A percentile compares a stretch with the other conserved stretches of the same genome.
phyloP scores from a whole-genome alignment of 257 asterid genomes.

The Orobanche coerulescens region DNA sequence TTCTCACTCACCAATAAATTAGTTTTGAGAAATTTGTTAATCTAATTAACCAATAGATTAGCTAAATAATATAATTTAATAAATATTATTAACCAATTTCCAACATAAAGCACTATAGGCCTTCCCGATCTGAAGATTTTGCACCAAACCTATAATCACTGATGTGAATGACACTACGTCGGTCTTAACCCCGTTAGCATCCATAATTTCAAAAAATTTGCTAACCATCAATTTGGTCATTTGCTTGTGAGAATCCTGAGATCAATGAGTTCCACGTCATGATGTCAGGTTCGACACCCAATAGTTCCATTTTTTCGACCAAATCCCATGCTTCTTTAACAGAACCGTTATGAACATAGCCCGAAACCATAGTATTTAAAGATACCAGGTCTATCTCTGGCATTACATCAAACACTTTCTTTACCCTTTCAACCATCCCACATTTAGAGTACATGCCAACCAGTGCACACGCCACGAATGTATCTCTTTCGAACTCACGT shows the following conservation, averaged over 20 bases:
- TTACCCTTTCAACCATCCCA: constrained; percentile 38
- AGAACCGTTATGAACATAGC: constrained; percentile 37
- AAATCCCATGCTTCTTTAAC: constrained; percentile 32
- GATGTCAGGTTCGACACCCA: constrained; percentile 41
- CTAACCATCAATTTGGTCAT: constrained; percentile 34
- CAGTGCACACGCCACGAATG: constrained; percentile 48
- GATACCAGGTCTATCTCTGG: constrained; percentile 45
- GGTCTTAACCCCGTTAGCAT: constrained; percentile 34
- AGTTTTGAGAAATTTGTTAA: no score
- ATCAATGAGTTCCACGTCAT: constrained; percentile 61
- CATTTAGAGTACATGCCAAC: constrained; percentile 62
- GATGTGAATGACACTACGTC: constrained; percentile 74
- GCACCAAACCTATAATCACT: constrained; percentile 56
- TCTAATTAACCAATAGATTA: no score
- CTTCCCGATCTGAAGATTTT: constrained; percentile 36
- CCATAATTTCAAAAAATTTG: constrained; percentile 36
- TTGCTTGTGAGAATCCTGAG: constrained; percentile 60
- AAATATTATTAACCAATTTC: no score
- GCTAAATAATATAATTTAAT: no score
- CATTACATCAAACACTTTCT: constrained; percentile 43
- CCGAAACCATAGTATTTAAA: constrained; percentile 58
- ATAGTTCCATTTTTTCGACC: constrained; percentile 37
- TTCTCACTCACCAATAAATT: no score
- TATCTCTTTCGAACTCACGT: constrained; percentile 36
- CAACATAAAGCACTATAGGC: constrained; percentile 52